Conservation (phyloP, 306 rosid genomes). For the Albizia julibrissin region DNA sequence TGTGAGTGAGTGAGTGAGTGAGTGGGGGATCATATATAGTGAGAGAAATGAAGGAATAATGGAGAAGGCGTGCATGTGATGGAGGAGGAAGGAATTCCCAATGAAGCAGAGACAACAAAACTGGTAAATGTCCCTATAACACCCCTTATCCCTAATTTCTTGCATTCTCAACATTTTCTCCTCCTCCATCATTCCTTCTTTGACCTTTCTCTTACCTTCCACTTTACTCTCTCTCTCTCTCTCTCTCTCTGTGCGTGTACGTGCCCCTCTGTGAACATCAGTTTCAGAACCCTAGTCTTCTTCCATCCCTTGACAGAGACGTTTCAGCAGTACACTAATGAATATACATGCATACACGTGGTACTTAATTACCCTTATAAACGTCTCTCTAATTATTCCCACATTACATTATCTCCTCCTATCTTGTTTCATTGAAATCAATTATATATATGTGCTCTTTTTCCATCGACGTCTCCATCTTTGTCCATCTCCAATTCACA, state of each 20-base stretch:
- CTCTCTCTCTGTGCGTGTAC: background rate
- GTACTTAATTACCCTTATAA: background rate
- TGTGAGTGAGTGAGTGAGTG: background rate
- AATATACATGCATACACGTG: background rate
- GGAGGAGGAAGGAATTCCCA: constrained; percentile 37
- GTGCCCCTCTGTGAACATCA: background rate
- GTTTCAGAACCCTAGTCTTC: background rate
- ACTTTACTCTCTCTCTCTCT: background rate
- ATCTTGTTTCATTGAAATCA: background rate
- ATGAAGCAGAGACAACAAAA: constrained; percentile 26
- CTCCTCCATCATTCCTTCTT: constrained; percentile 42
- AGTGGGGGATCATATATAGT: background rate
- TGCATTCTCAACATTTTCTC: constrained; percentile 43
- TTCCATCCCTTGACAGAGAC: background rate
- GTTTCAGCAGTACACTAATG: background rate
- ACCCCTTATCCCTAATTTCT: background rate
- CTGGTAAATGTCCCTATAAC: constrained; percentile 39
- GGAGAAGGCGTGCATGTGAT: background rate
- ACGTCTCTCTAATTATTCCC: background rate
- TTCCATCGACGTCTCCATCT: background rate
- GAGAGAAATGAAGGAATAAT: background rate
- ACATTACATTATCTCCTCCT: background rate
- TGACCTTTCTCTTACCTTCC: constrained; percentile 23
- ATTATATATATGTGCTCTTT: background rate
- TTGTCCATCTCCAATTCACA: background rate